Base-by-base conservation (phyloP, 805 yeast species). In the Metschnikowia picachoensis region DNA sequence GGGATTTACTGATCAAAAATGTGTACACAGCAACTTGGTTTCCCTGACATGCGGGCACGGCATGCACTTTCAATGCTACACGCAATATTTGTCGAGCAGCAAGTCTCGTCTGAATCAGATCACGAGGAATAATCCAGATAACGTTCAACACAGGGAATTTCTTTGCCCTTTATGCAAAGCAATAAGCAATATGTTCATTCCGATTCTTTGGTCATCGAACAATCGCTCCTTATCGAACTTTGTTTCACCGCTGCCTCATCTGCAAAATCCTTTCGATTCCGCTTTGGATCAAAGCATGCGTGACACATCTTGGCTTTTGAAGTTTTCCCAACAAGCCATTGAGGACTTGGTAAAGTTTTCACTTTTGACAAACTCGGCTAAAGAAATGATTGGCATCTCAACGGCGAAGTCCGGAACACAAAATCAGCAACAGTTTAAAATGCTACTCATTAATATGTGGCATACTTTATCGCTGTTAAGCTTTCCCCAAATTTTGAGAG, bases 91-190 rank as follows among this genome's bases (percentile, higher is more conserved):
- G 58, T 70, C 72, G 30, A 76, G 83, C n/a, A 72, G 76, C 36
- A 69, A 78, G 42, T 65, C 73, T 7, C 74, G 83, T 13, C 80
- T 78, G 55, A 79, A 76, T 14, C 95, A 89, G 59, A 79, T 90
- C 30, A 87, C 96, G 0, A 74, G 95, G 59, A 87, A 91, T 41
- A 72, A 83, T 5, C 95, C 96, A 0, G 95, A 85, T 52, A 81
- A 86, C 51, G 66, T 74, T 11, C 82, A 81, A 28, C 79, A 79
- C 47, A 79, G 81, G 8, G 95, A 91, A 57, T 85, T 87, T 53
- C 67, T 87, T 25, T 92, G 99, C 59, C 98, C 98, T 0, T 74
- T 92, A 32, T 92, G 99, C 70, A 89, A 89, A 49, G 85, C 95
- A 0, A 71, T 92, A 37, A 86, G 85, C 59, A 92, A 92, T 60